Evolutionary conservation across 306 rosid genomes (phyloP), one percentile per base, ranked within the genome.

Genomic region (Spatholobus suberectus): DNA sequence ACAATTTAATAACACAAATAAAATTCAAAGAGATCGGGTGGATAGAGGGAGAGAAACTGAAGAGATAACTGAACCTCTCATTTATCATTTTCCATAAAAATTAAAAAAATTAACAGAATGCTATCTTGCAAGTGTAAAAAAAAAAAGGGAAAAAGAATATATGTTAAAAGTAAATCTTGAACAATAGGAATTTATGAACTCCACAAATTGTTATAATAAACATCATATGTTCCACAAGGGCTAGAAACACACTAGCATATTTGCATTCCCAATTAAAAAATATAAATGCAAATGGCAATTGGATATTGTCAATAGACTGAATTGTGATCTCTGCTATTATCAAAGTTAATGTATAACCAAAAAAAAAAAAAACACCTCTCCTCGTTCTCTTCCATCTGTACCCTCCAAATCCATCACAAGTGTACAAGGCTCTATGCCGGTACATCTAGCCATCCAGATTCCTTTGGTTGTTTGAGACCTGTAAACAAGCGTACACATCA

Each of bases 401-500:
- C 99, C 99, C 91, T 94, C 99, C 87, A 96, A 89, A 88, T 96
- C 99, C 99, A 96, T 94, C 66, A 92, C 99, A 84, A 96, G 82
- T 14, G 99, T 96, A 79, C 92, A 92, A 70, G 99, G 99, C 82
- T 94, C 98, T 46, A 96, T 94, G 81, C 97, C 99, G 14, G 84
- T 84, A 81, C 99, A 94, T 78, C 69, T 90, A 73, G 99, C 99
- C 85, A 92, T 86, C 99, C 99, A 96, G 71, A 96, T 94, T 86
- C 99, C 99, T 87, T 96, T 96, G 27, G 99, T 96, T 68, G 99
- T 96, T 89, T 96, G 99, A 83, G 98, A 91, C 93, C 99, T 96
- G 92, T 77, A 81, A 82, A 77, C 71, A 82, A 88, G 67, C 47
- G 79, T 17, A 84, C 49, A 34, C 41, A 59, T 73, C 81, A 82